phyloP scores from a whole-genome alignment of 768 basidiomycete genomes.

The Ramaria sp. region DNA sequence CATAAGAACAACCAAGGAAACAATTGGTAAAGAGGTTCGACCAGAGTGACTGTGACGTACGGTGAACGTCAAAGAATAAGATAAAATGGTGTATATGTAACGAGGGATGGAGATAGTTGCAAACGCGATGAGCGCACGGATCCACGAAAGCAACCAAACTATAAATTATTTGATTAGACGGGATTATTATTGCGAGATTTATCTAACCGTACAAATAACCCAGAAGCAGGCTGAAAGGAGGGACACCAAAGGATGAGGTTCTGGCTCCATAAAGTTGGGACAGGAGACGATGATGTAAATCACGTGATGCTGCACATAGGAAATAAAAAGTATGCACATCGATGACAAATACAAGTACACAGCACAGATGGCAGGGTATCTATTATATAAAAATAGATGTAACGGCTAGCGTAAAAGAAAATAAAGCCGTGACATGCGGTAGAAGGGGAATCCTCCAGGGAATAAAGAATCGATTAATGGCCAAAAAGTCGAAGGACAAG shows the following conservation, averaged over 20 bases:
- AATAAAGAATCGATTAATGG: conserved; percentile 23
- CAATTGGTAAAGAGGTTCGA: not conserved
- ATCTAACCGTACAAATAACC: conserved; percentile 55
- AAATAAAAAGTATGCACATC: no score
- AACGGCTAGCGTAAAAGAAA: no score
- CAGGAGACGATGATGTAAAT: no score
- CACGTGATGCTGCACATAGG: no score
- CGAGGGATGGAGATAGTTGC: conserved; percentile 75
- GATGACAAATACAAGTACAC: no score
- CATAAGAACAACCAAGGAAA: conserved; percentile 7
- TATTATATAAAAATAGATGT: no score
- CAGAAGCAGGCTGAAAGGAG: conserved; percentile 76
- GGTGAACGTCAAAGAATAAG: conserved; percentile 84
- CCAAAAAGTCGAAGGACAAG: conserved; percentile 68
- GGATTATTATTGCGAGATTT: conserved; percentile 1
- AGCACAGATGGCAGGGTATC: no score
- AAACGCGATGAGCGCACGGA: conserved; percentile 62
- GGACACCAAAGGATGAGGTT: conserved; percentile 63
- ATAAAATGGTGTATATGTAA: conserved; percentile 65
- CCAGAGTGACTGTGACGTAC: conserved; percentile 28
- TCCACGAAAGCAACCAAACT: conserved; percentile 83
- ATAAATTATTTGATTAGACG: conserved; percentile 11
- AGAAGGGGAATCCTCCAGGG: not conserved
- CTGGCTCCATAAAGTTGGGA: conserved; percentile 11
- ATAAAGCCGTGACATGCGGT: no score